Conservation (phyloP, 2,329 filamentous ascomycete species). For the Tetracladium maxilliforme region DNA sequence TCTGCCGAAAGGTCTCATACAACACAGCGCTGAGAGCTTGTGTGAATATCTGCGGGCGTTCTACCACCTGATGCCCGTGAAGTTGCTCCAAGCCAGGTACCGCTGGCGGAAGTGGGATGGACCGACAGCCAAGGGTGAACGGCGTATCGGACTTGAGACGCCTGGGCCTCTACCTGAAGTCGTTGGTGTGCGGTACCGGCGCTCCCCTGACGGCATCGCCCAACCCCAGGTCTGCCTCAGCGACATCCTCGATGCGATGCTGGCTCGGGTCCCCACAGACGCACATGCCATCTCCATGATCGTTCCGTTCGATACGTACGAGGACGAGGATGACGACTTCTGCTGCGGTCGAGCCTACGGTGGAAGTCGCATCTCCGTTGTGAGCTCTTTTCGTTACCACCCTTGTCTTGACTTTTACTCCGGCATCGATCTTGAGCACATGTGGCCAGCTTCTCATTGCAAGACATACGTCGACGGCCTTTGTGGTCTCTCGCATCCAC, state of each 20-base stretch:
- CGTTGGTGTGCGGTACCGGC: too few relatives aligned
- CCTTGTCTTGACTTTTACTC: conserved; percentile 17
- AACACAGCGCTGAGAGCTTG: too few relatives aligned
- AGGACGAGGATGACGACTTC: conserved; percentile 44
- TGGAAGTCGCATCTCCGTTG: conserved; percentile 43
- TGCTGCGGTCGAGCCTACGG: conserved; percentile 54
- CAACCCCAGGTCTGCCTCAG: conserved; percentile 1
- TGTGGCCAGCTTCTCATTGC: conserved; percentile 53
- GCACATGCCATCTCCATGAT: conserved; percentile 11
- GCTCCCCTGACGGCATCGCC: conserved; percentile 3
- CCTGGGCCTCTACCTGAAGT: too few relatives aligned
- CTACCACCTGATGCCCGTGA: conserved; percentile 11
- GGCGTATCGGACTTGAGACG: too few relatives aligned
- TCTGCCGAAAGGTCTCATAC: conserved; percentile 2
- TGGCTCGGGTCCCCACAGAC: conserved; percentile 10
- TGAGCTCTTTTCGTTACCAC: conserved; percentile 47
- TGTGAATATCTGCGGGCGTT: conserved; percentile 10
- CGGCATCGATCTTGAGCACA: conserved; percentile 29
- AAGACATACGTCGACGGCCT: conserved; percentile 26
- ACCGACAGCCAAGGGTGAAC: too few relatives aligned
- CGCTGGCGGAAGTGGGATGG: too few relatives aligned
- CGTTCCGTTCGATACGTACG: conserved; percentile 12
- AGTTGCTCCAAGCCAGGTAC: too few relatives aligned
- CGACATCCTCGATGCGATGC: conserved; percentile 7
- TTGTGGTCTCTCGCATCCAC: conserved; percentile 13